Evolutionary conservation across 176 grass and related monocot genomes (phyloP).

Genomic region (Tuctoria greenei): DNA sequence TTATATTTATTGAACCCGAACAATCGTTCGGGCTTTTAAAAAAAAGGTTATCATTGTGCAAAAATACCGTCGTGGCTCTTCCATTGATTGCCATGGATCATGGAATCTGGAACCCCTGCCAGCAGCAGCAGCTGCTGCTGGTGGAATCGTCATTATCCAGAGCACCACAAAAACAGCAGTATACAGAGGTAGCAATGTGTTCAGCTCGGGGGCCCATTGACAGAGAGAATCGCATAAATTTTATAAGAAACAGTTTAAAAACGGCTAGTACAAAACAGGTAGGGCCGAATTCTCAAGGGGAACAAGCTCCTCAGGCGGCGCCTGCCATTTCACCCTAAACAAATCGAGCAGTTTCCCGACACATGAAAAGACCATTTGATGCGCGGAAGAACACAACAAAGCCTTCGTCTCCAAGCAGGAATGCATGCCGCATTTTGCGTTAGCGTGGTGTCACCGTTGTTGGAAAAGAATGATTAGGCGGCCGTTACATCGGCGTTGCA

Average conservation of each 20-base stretch:
- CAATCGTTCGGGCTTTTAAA: too few species aligned
- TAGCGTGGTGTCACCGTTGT: not conserved
- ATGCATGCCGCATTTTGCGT: not conserved
- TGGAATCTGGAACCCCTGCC: not conserved
- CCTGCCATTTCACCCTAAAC: not conserved
- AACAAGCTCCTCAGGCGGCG: not conserved
- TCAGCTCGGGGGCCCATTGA: not conserved
- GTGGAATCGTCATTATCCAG: not conserved
- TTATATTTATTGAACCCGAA: too few species aligned
- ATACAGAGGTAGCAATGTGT: too few species aligned
- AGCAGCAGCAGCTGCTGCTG: not conserved
- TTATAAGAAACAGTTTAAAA: not conserved
- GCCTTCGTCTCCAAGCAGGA: not conserved
- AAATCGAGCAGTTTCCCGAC: not conserved
- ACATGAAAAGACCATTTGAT: not conserved
- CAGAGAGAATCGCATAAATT: not conserved
- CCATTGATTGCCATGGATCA: constrained; percentile 4
- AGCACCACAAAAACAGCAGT: not conserved
- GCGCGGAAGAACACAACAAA: not conserved
- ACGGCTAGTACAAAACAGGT: not conserved
- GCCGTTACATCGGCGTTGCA: not conserved
- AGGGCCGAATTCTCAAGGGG: not conserved
- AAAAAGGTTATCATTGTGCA: not conserved
- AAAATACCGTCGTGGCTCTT: not conserved
- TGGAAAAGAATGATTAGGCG: constrained; percentile 27